Base-by-base conservation (phyloP, 2,329 filamentous ascomycete genomes). In the Akanthomyces lecanii region DNA sequence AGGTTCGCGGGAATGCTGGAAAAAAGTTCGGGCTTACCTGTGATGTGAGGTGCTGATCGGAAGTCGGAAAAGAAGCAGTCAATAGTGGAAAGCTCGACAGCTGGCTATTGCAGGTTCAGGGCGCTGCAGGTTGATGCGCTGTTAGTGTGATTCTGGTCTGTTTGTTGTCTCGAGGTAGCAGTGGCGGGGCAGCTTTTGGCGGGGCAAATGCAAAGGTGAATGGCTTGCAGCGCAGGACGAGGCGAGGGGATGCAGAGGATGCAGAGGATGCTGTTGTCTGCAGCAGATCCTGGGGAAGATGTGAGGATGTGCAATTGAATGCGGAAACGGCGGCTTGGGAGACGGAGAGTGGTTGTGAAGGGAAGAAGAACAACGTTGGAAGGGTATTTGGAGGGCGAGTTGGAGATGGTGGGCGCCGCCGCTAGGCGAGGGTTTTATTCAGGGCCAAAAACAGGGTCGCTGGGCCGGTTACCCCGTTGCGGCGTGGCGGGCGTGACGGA, bases 121-220 rank as follows among this genome's bases (percentile, higher is more conserved):
- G 38, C 21, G 54, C 54, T 60, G 57, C 36, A 52, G 42, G 40
- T 30, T 28, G 30, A 59, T 59, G 45, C 45, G 33, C 47, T 44
- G 45, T 59, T 60, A 60, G 57, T 60, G 36, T n/a, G 56, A 40
- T 60, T 44, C 47, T 36, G 4, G 33, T 36, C 33, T 60, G 36
- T 52, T 42, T 52, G 36, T 30, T 52, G 36, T 60, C 30, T 52
- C 25, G 36, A 21, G n/a, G 33, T 47, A 23, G 57, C 57, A 51
- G 47, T 61, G 58, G 58, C 48, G 58, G 58, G 58, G 58, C 50
- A 61, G 48, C 28, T 38, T 44, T 54, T 61, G 58, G 58, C 58
- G 58, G 58, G 58, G 58, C 50, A 61, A 16, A 38, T 53, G 25
- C 25, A 61, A n/a, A 38, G 16, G 25, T 28, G 5, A 25, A n/a